These are phyloP conservation scores for Myxozyma lipomycoides DNA, from an alignment of 805 yeast species.

Conservation along the genomic window DNA sequence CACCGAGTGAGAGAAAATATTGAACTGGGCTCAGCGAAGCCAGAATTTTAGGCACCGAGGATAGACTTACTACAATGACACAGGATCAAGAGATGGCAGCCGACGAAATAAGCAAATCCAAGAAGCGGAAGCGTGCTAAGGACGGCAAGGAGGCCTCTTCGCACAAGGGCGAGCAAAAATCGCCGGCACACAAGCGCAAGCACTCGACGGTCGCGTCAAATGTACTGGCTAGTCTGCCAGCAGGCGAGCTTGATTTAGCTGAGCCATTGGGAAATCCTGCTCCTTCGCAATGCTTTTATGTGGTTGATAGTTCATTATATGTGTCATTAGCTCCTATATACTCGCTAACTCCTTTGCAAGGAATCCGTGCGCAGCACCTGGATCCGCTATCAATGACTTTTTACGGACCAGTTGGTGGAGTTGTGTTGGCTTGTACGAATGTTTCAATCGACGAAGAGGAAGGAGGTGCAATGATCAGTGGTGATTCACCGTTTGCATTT, in stretches of 20 bases:
- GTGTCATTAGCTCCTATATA: conserved; percentile 86
- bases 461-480: conserved; percentile 55
- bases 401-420: conserved; percentile 68
- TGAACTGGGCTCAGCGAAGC: too few relatives aligned
- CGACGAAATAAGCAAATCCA: not conserved
- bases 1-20: too few relatives aligned
- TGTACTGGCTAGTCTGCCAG: conserved; percentile 18
- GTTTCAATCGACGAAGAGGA: conserved; percentile 49
- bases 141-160: not conserved
- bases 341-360: conserved; percentile 63
- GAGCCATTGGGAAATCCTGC: conserved; percentile 18
- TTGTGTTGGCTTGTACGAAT: conserved; percentile 74
- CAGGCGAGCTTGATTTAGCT: not conserved
- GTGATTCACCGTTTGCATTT: conserved; percentile 83
- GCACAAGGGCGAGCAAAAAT: not conserved
- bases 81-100: not conserved
- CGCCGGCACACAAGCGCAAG: conserved; percentile 3
- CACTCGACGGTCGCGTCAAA: conserved; percentile 10
- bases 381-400: conserved; percentile 87
- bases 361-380: conserved; percentile 80
- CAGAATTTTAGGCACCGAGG: not conserved
- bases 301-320: conserved; percentile 58
- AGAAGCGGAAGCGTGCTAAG: not conserved
- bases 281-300: conserved; percentile 61
- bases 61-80: too few relatives aligned